These are phyloP conservation scores for Backusella australiensis DNA, from an alignment of 192 early-diverging fungal genomes.

Conservation along the genomic window DNA sequence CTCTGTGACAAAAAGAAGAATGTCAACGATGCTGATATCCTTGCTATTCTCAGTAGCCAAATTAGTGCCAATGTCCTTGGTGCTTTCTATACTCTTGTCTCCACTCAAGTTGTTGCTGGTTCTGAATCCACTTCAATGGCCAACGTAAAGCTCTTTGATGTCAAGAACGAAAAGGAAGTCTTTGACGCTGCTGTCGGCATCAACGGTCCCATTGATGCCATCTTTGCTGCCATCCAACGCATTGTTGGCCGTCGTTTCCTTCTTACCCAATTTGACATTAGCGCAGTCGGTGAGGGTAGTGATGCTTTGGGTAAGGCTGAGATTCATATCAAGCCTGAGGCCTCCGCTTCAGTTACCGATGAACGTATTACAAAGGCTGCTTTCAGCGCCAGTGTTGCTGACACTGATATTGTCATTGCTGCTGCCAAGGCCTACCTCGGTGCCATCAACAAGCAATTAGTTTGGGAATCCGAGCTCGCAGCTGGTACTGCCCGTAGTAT, in stretches of 20 bases:
- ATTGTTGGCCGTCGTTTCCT: constrained; percentile 69
- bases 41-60: constrained; percentile 64
- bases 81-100: constrained; percentile 61
- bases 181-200: constrained; percentile 78
- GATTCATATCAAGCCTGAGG: constrained; percentile 36
- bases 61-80: background rate
- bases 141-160: constrained; percentile 74
- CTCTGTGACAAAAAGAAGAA: constrained; percentile 91
- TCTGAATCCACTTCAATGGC: constrained; percentile 74
- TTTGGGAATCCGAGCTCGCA: constrained; percentile 14
- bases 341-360: constrained; percentile 62
- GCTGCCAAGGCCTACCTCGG: constrained; percentile 86
- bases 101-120: constrained; percentile 80
- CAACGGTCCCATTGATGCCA: constrained; percentile 87
- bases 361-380: constrained; percentile 40
- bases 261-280: constrained; percentile 84
- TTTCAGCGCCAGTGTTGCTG: constrained; percentile 74
- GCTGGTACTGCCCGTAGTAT: constrained; percentile 24
- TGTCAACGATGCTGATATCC: constrained; percentile 87
- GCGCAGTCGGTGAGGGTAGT: constrained; percentile 81
- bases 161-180: constrained; percentile 37
- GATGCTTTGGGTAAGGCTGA: constrained; percentile 86
- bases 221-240: constrained; percentile 88
- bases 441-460: constrained; percentile 76
- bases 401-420: constrained; percentile 85